Base-by-base conservation (phyloP, 345 rosid species). In the Gossypium australe region DNA sequence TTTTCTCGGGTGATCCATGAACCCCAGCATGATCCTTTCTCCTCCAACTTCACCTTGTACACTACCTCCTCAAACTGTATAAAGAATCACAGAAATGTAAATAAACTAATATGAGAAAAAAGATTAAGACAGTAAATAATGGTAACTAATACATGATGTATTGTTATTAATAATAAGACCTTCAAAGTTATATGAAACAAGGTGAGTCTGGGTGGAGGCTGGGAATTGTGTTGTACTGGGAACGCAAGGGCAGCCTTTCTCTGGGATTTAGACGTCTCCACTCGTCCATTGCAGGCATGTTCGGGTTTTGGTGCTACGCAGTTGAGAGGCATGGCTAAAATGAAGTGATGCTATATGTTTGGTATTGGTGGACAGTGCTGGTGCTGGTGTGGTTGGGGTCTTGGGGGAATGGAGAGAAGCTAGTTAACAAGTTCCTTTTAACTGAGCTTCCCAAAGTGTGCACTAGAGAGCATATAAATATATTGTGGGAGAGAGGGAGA, bases 41-140 rank as follows among this genome's bases (percentile, higher is more conserved):
- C 79, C 76, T 84, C 87, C 79, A 87, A 73, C 82, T 90, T 95
- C 2, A 95, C 90, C 81, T 90, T 95, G 90, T 91, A 95, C 45
- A 84, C 94, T 44, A 91, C 82, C 81, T 95, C 97, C 85, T 93
- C 99, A 85, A 95, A 95, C 99, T 95, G 93, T 62, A 17, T 70
- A 72, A 82, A 56, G 2, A 70, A 38, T 45, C 2, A 78, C 51
- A 73, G 27, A 49, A 13, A 58, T 52, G 41, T 58, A 44, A 77
- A 70, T 17, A 49, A 38, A 57, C 24, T 8, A 55, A 34, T 53
- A 47, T 7, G 71, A 34, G 45, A 11, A 47, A 24, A 20, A 67
- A n/a, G 25, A 20, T 10, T 10, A 14, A 67, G 34, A 67, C 41
- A 67, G 20, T 48, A 67, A 48, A 47, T 24, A 67, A 9, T 67